phyloP scores from a whole-genome alignment of 83 land plant species.

The Larix sibirica region DNA sequence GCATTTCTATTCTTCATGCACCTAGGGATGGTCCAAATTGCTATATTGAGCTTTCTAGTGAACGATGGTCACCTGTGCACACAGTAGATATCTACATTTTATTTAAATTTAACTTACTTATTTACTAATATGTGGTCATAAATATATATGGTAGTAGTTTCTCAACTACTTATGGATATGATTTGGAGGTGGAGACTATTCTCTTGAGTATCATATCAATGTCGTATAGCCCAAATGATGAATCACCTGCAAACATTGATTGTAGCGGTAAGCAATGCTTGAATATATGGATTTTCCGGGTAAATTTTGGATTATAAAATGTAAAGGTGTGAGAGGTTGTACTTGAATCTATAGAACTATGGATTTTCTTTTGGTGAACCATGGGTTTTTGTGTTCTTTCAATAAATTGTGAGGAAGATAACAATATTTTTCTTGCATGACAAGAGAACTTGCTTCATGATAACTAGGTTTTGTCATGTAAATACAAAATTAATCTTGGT shows the following conservation, averaged over 20 bases:
- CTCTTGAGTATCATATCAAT: constrained; percentile 63
- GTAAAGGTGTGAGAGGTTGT: too few relatives aligned
- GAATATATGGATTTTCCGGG: background rate
- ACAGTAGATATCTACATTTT: constrained; percentile 35
- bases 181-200: constrained; percentile 46
- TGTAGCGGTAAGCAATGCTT: constrained; percentile 45
- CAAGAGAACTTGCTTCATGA: too few relatives aligned
- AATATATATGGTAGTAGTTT: too few relatives aligned
- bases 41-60: constrained; percentile 79
- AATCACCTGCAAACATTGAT: constrained; percentile 67
- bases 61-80: constrained; percentile 88
- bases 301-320: background rate
- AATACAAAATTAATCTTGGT: too few relatives aligned
- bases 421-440: too few relatives aligned
- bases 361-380: too few relatives aligned
- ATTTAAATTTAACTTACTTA: background rate
- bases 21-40: constrained; percentile 29
- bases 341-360: too few relatives aligned
- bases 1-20: constrained; percentile 87
- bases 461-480: too few relatives aligned
- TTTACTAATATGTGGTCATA: too few relatives aligned
- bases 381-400: too few relatives aligned
- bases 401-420: too few relatives aligned
- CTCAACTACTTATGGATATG: too few relatives aligned
- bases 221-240: constrained; percentile 69